Base-by-base conservation (phyloP, 225 moss, liverwort and hornwort genomes). In the Marchantia polymorpha region DNA sequence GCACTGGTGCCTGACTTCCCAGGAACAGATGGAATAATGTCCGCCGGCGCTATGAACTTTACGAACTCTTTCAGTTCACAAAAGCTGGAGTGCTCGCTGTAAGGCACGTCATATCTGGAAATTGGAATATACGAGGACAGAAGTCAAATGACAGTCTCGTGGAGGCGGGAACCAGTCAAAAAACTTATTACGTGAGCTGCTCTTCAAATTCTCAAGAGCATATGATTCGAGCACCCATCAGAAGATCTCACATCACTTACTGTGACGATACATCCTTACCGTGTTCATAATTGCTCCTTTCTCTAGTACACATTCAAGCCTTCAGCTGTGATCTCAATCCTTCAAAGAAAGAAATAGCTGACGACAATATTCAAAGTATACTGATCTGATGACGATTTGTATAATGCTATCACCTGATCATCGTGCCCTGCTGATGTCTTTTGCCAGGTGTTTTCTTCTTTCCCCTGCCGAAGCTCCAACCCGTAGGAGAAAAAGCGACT, bases 51-150 rank as follows among this genome's bases (percentile, higher is more conserved):
- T 60, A 94, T 87, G 49, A 78, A 81, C 73, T 83, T 91, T 68
- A 94, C 84, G 51, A 97, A 97, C 68, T 94, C 91, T 83, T 81
- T 89, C 7, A 97, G 84, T 89, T 97, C 97, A 29, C 88, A 52
- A 83, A 93, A 97, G 81, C 93, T 94, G 82, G 83, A 87, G 84
- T 97, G 97, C 83, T 97, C 97, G 76, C 97, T 97, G 80, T 97
- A 97, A 12, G 97, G 97, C 77, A 97, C 97, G 78, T 97, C 97
- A 73, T 97, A 97, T 86, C 96, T 97, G 93, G 77, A 76, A 15
- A 67, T 0, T 12, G 26, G 27, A 9, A 73, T n/a, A 14, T 19
- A 13, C 7, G 52, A 23, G 20, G 26, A 12, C 2, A 56, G 14
- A 3, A 56, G 56, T 19, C 13, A 19, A 56, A 56, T 39, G 39